Evolutionary conservation across 1,284 basidiomycete genomes (phyloP).

Genomic region (Ustilago lituana): DNA sequence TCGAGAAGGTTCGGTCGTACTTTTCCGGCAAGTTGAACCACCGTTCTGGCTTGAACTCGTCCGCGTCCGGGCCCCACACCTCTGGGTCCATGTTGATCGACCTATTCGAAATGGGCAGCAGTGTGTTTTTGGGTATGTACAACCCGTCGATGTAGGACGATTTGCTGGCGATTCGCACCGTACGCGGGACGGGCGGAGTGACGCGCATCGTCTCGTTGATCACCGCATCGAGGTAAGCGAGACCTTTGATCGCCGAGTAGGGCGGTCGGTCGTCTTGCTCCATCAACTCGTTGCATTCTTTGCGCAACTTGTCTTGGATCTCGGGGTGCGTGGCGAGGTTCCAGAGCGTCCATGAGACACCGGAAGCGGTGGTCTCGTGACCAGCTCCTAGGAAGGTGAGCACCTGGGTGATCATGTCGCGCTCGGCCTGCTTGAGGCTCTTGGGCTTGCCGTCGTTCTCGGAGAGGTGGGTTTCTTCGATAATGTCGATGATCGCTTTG

Average conservation of each 20-base stretch:
- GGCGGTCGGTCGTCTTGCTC: conserved; percentile 42
- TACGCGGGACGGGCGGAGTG: conserved; percentile 52
- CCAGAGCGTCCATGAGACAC: conserved; percentile 79
- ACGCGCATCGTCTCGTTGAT: conserved; percentile 65
- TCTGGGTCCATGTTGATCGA: conserved; percentile 50
- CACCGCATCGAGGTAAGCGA: conserved; percentile 81
- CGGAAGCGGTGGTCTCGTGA: conserved; percentile 73
- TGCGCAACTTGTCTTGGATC: conserved; percentile 73
- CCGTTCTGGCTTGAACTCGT: conserved; percentile 54
- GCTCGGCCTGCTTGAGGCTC: conserved; percentile 48
- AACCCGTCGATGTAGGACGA: conserved; percentile 46
- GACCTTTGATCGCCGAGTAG: conserved; percentile 73
- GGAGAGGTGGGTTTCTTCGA: conserved; percentile 34
- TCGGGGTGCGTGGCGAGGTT: conserved; percentile 73
- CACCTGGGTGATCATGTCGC: conserved; percentile 52
- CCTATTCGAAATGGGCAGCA: conserved; percentile 47
- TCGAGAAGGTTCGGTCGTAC: conserved; percentile 49
- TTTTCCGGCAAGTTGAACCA: conserved; percentile 56
- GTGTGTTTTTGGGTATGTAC: conserved; percentile 50
- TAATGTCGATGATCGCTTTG: conserved; percentile 49
- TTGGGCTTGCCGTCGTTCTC: conserved; percentile 50
- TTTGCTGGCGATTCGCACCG: conserved; percentile 38
- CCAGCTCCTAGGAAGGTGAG: conserved; percentile 60
- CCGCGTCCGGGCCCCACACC: conserved; percentile 52
- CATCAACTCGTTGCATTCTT: conserved; percentile 69